These are phyloP conservation scores for Aurantiochytrium sp. DNA, from an alignment of 108 stramenopile genomes.

Conservation along the genomic window DNA sequence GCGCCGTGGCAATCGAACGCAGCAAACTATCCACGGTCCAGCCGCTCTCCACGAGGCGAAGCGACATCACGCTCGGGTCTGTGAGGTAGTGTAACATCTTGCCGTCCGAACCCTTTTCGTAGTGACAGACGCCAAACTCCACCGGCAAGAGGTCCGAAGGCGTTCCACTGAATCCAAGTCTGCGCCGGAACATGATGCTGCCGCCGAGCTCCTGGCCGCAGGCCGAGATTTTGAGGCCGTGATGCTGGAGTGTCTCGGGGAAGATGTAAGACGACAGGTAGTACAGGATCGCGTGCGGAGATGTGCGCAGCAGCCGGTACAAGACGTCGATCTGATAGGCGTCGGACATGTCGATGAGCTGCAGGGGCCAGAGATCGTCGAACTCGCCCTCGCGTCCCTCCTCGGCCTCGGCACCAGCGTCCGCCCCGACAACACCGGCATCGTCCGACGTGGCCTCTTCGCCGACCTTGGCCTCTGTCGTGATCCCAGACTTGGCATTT, in stretches of 20 bases:
- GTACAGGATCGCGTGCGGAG: constrained; percentile 50
- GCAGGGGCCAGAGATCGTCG: constrained; percentile 56
- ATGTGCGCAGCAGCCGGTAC: constrained; percentile 39
- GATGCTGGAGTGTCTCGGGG: constrained; percentile 57
- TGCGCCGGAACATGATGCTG: constrained; percentile 84
- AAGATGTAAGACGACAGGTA: constrained; percentile 52
- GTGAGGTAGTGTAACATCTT: constrained; percentile 55
- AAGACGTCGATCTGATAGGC: constrained; percentile 47
- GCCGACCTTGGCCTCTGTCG: background rate
- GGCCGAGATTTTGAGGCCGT: constrained; percentile 52
- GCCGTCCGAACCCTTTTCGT: constrained; percentile 53
- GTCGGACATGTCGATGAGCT: constrained; percentile 49
- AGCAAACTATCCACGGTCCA: constrained; percentile 32
- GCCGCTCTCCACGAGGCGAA: background rate
- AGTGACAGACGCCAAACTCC: constrained; percentile 69
- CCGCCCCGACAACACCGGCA: background rate
- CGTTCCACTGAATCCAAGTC: constrained; percentile 96
- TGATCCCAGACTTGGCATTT: constrained; percentile 4
- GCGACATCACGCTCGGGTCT: constrained; percentile 24
- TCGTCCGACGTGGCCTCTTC: background rate
- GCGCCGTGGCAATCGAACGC: background rate
- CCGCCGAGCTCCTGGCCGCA: constrained; percentile 74
- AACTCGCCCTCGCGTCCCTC: background rate
- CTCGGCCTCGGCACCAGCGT: background rate
- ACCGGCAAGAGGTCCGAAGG: constrained; percentile 94